Evolutionary conservation across 2,329 filamentous ascomycete species (phyloP).

Genomic region (Trichoderma cornu-damae): DNA sequence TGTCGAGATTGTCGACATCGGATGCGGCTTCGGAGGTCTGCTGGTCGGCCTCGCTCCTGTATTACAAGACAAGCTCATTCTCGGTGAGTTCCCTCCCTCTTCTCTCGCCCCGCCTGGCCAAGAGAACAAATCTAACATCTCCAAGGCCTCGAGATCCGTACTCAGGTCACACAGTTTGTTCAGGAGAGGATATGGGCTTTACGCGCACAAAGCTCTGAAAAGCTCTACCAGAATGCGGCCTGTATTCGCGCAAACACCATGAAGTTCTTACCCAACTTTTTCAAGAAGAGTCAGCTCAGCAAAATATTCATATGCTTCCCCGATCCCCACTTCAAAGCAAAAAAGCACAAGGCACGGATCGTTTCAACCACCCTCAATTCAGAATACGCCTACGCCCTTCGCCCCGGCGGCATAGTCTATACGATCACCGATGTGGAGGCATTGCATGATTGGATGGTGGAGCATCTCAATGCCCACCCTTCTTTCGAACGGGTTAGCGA

Average conservation of each 20-base stretch:
- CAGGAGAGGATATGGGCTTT: conserved; percentile 81
- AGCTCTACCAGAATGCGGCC: conserved; percentile 75
- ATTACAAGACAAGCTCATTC: conserved; percentile 73
- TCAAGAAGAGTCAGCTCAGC: conserved; percentile 69
- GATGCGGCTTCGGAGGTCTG: conserved; percentile 91
- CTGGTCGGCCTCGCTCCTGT: conserved; percentile 78
- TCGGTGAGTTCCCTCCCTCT: conserved; percentile 55
- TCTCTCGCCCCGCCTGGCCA: not conserved
- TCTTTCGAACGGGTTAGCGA: conserved; percentile 71
- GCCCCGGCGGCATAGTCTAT: conserved; percentile 81
- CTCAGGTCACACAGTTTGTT: conserved; percentile 84
- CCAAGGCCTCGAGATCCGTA: conserved; percentile 84
- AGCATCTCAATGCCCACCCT: conserved; percentile 72
- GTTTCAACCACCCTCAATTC: conserved; percentile 82
- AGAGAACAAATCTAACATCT: not conserved
- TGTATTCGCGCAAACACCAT: conserved; percentile 92
- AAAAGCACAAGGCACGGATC: conserved; percentile 96
- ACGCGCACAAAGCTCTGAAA: conserved; percentile 56
- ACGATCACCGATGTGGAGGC: conserved; percentile 98
- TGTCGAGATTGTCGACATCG: conserved; percentile 92
- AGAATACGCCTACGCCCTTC: conserved; percentile 85
- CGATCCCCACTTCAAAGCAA: conserved; percentile 94
- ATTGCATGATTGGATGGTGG: conserved; percentile 87
- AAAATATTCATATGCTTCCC: conserved; percentile 99
- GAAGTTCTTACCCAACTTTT: conserved; percentile 99